Evolutionary conservation across 768 basidiomycete species (phyloP), one percentile per base, ranked within the genome.

Genomic region (Suillus brevipes): DNA sequence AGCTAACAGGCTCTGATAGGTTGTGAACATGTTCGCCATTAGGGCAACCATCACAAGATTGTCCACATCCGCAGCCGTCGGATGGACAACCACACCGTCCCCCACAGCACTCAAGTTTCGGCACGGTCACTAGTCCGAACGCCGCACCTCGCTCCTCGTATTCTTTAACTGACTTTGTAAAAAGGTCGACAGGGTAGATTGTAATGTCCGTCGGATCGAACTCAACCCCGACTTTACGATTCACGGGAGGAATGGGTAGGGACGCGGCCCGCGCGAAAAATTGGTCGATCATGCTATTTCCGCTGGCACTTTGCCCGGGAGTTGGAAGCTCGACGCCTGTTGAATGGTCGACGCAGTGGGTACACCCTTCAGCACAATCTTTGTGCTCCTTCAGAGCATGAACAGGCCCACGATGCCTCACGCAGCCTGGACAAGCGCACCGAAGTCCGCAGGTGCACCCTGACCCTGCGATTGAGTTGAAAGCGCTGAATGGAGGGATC

Each of bases 391-490:
- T 72, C 52, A 80, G 80, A 23, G 78, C 82, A 65, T 86, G 73
- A 20, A 81, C 80, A 20, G 75, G 64, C 1, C 86, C 85, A n/a
- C 89, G 87, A 71, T 92, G 91, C 68, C 89, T 82, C 12, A 84
- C 73, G 71, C 91, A 93, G 40, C 90, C 90, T 0, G 90, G 90
- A 74, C 91, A 93, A 16, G 82, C 82, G 70, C 91, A 93, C 47
- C 78, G 77, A 50, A 85, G 74, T 37, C 90, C 90, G 71, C 91
- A 92, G 9, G 87, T 89, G 72, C 91, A 92, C 3, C 88, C 89
- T 2, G 89, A 83, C 16, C 85, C 88, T 2, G 89, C 87, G 14
- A 89, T 73, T 6, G 88, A 87, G 25, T 79, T 78, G 52, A 89
- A 81, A 50, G 80, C 77, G 69, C 83, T 85, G 70, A 89, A 82